Evolutionary conservation across 495 filamentous ascomycete genomes (phyloP).

Genomic region (Aspergillus bridgeri): DNA sequence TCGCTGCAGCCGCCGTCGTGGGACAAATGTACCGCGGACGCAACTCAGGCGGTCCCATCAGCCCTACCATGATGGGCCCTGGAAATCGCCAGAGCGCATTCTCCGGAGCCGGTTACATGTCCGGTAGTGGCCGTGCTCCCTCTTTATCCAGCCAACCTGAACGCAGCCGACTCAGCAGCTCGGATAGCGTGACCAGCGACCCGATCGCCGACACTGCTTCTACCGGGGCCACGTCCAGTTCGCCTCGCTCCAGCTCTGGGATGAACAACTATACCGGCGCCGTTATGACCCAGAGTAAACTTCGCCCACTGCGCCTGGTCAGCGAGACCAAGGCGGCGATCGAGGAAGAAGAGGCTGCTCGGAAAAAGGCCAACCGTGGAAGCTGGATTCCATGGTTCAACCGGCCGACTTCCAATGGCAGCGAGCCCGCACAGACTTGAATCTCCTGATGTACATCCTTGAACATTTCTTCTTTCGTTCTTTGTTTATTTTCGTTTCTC

Average conservation of each 20-base stretch:
- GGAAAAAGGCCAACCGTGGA: conserved; percentile 57
- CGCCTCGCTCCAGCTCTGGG: conserved; percentile 54
- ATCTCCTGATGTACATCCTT: conserved; percentile 1
- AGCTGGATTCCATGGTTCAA: conserved; percentile 64
- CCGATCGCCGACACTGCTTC: conserved; percentile 51
- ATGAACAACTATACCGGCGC: conserved; percentile 52
- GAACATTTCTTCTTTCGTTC: conserved; percentile 1
- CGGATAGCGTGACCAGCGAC: conserved; percentile 59
- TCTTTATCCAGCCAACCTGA: conserved; percentile 46
- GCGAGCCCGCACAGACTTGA: conserved; percentile 14
- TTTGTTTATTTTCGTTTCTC: conserved; percentile 4
- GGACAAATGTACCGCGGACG: conserved; percentile 80
- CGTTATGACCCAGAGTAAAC: conserved; percentile 69
- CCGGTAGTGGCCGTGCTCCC: conserved; percentile 49
- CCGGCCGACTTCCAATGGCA: conserved; percentile 19
- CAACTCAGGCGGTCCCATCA: conserved; percentile 54
- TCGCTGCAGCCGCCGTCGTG: conserved; percentile 64
- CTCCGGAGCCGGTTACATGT: conserved; percentile 40
- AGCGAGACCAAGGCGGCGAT: conserved; percentile 40
- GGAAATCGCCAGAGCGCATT: conserved; percentile 46
- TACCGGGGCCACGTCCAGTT: conserved; percentile 49
- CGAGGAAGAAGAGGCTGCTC: conserved; percentile 44
- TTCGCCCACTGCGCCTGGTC: conserved; percentile 83
- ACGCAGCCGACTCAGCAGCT: conserved; percentile 47
- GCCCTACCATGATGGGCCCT: conserved; percentile 47